These are phyloP conservation scores for Suillus luteus DNA, from an alignment of 768 basidiomycete genomes.

Conservation along the genomic window DNA sequence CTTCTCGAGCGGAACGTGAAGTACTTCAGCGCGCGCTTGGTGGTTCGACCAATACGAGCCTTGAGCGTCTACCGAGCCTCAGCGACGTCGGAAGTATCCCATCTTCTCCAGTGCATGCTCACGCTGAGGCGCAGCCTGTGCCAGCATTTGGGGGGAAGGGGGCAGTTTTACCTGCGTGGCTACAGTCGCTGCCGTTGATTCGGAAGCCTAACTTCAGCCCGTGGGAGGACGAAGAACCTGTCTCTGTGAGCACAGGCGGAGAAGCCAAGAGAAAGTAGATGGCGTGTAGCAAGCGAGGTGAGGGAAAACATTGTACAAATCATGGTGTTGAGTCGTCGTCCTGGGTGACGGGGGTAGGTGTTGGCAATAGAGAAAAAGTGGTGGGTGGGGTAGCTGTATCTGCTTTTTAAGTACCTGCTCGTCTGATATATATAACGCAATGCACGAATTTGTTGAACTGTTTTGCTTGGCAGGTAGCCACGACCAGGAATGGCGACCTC, in stretches of 20 bases:
- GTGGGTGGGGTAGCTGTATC: slow-evolving; percentile 25
- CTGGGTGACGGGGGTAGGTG: slow-evolving; percentile 16
- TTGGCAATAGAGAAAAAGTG: slow-evolving; percentile 17
- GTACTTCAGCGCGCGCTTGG: slow-evolving; percentile 79
- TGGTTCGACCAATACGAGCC: slow-evolving; percentile 70
- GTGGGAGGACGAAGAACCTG: slow-evolving; percentile 73
- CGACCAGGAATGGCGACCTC: background rate
- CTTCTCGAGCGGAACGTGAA: slow-evolving; percentile 86
- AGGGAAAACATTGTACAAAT: slow-evolving; percentile 16
- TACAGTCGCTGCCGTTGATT: slow-evolving; percentile 63
- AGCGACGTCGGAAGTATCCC: slow-evolving; percentile 76
- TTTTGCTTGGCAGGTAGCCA: background rate
- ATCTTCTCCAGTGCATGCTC: slow-evolving; percentile 61
- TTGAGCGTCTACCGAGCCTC: slow-evolving; percentile 77
- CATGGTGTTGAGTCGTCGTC: slow-evolving; percentile 18
- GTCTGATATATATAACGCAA: slow-evolving; percentile 34
- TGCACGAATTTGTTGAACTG: slow-evolving; percentile 31
- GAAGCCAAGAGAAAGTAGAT: slow-evolving; percentile 27
- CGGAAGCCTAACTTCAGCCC: slow-evolving; percentile 78
- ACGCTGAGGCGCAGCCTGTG: slow-evolving; percentile 35
- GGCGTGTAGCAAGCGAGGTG: slow-evolving; percentile 5
- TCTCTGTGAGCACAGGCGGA: slow-evolving; percentile 14
- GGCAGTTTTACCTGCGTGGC: slow-evolving; percentile 60
- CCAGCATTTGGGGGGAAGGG: slow-evolving; percentile 27
- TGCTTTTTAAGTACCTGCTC: slow-evolving; percentile 27